A percentile compares a stretch with the other conserved stretches of the same genome.
Evolutionary conservation across 805 yeast species (phyloP).

Genomic region (Monosporozyma servazzii): DNA sequence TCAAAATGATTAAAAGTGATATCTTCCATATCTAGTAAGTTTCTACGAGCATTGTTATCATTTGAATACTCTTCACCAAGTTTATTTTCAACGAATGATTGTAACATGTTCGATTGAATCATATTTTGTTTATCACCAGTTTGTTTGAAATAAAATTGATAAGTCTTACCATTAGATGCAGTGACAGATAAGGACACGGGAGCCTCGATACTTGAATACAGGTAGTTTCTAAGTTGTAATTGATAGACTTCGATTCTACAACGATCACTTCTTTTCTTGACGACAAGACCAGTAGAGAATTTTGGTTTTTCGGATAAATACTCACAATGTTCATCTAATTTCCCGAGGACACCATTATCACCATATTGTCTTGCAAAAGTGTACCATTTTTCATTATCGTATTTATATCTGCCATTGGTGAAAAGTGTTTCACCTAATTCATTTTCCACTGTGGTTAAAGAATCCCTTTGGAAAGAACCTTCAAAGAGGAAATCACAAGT

Average conservation of each 20-base stretch:
- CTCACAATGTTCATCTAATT: slow-evolving; percentile 1
- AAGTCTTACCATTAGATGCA: slow-evolving; percentile 12
- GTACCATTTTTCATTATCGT: slow-evolving; percentile 14
- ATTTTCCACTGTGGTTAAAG: slow-evolving; percentile 11
- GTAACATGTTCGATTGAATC: slow-evolving; percentile 17
- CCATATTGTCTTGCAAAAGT: slow-evolving; percentile 2
- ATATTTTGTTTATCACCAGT: slow-evolving; percentile 12
- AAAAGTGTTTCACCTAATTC: slow-evolving; percentile 16
- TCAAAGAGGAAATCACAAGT: slow-evolving; percentile 19
- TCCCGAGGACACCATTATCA: neutral
- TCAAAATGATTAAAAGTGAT: slow-evolving; percentile 15
- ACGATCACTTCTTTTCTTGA: slow-evolving; percentile 12
- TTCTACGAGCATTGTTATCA: neutral
- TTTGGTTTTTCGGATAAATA: neutral
- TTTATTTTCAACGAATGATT: slow-evolving; percentile 5
- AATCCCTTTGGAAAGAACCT: slow-evolving; percentile 13
- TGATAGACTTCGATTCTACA: slow-evolving; percentile 26
- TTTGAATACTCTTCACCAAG: neutral
- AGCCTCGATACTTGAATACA: slow-evolving; percentile 10
- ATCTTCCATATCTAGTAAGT: slow-evolving; percentile 1
- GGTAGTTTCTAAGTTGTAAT: slow-evolving; percentile 22
- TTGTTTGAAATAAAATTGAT: slow-evolving; percentile 9
- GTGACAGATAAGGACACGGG: slow-evolving; percentile 25
- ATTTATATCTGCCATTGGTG: slow-evolving; percentile 12
- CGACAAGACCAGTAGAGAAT: slow-evolving; percentile 10